Conservation (phyloP, 2,329 filamentous ascomycete species). For the Zymoseptoria brevis region DNA sequence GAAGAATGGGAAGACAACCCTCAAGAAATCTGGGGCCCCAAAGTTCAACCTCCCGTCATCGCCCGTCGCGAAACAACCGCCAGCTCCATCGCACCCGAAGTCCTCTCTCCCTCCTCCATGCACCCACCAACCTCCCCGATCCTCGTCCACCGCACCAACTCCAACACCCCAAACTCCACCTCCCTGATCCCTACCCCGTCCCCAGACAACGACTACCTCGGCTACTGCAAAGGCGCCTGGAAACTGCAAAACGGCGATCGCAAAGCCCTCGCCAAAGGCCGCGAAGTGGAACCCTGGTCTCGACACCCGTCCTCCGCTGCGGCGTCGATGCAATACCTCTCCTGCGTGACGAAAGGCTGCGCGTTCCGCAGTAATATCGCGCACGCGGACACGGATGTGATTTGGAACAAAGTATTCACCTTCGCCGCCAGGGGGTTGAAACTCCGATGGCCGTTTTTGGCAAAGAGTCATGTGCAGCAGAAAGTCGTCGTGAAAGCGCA, state of each 20-base stretch:
- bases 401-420: constrained; percentile 23
- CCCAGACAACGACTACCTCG: constrained; percentile 28
- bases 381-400: constrained; percentile 19
- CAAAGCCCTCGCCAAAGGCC: constrained; percentile 25
- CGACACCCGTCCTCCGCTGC: constrained; percentile 18
- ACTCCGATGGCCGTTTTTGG: constrained; percentile 42
- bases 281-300: constrained; percentile 19
- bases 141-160: constrained; percentile 14
- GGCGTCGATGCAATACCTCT: constrained; percentile 24
- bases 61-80: constrained; percentile 17
- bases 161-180: constrained; percentile 9
- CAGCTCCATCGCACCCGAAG: constrained; percentile 3
- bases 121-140: constrained; percentile 10
- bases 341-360: constrained; percentile 37
- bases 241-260: constrained; percentile 31
- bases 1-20: constrained; percentile 24
- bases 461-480: constrained; percentile 39
- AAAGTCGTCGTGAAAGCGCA: constrained; percentile 23
- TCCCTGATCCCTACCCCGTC: constrained; percentile 21
- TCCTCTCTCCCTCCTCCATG: neutral
- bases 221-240: constrained; percentile 42
- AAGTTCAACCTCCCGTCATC: neutral
- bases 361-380: constrained; percentile 37
- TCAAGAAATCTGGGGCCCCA: constrained; percentile 21
- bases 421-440: constrained; percentile 29